Percentiles rank a stretch among this genome's conserved stretches.
phyloP scores from a whole-genome alignment of 495 filamentous ascomycete genomes.

The Hyaloscypha hepaticicola region DNA sequence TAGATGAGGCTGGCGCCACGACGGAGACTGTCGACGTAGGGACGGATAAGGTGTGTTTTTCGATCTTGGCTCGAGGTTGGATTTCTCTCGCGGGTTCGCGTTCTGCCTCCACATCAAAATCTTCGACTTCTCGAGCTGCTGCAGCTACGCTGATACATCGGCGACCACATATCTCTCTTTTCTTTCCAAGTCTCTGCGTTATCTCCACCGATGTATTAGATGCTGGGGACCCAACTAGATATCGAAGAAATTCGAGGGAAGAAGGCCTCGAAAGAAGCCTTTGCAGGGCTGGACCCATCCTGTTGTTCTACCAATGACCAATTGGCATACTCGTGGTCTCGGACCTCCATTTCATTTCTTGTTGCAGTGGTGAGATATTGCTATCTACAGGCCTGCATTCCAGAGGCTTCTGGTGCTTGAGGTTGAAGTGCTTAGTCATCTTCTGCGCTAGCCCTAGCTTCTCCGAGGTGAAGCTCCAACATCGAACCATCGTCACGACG shows the following conservation, averaged over 20 bases:
- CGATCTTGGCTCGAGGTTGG: not conserved
- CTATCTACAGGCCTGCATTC: not conserved
- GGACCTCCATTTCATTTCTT: constrained; percentile 28
- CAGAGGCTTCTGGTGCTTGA: not conserved
- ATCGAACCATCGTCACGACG: constrained; percentile 21
- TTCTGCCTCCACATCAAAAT: not conserved
- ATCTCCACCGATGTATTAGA: not conserved
- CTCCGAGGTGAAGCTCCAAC: constrained; percentile 17
- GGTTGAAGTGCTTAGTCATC: constrained; percentile 20
- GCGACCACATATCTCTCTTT: not conserved
- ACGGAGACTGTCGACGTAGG: not conserved
- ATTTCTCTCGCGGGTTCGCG: not conserved
- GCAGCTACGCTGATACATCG: constrained; percentile 19
- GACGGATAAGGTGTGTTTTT: not conserved
- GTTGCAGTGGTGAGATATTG: not conserved
- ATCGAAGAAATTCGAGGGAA: constrained; percentile 48
- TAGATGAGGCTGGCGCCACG: too few species aligned
- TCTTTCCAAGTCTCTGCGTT: not conserved
- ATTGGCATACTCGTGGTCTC: constrained; percentile 9
- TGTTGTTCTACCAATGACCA: constrained; percentile 12
- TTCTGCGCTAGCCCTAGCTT: constrained; percentile 2
- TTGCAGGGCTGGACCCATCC: constrained; percentile 55
- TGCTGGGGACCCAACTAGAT: constrained; percentile 35
- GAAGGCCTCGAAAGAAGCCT: constrained; percentile 54
- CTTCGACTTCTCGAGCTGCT: not conserved